phyloP scores from a whole-genome alignment of 176 grass and related monocot species.

The Ananas comosus region DNA sequence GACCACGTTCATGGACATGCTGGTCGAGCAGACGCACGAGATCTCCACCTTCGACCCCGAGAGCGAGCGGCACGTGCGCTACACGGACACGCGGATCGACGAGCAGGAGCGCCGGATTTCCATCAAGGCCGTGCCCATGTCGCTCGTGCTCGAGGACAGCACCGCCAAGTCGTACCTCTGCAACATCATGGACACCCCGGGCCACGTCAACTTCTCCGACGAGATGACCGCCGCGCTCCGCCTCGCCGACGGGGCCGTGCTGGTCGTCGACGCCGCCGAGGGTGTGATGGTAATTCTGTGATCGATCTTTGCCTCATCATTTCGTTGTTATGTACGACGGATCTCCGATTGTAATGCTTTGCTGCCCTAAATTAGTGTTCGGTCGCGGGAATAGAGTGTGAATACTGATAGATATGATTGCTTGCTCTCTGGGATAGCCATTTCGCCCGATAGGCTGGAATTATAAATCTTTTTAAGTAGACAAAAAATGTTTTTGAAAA shows the following conservation, averaged over 20 bases:
- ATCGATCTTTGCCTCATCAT: not conserved
- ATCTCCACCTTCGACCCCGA: slow-evolving; percentile 72
- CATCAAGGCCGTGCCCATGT: slow-evolving; percentile 97
- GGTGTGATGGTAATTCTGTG: slow-evolving; percentile 67
- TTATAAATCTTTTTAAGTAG: no score
- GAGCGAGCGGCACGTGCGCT: slow-evolving; percentile 72
- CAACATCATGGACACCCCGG: slow-evolving; percentile 95
- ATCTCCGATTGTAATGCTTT: no score
- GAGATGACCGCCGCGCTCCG: slow-evolving; percentile 89
- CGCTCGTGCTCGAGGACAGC: slow-evolving; percentile 81
- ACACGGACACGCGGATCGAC: slow-evolving; percentile 84
- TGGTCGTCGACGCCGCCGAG: slow-evolving; percentile 91
- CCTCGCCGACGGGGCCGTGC: slow-evolving; percentile 78
- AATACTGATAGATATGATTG: no score
- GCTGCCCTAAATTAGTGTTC: no score
- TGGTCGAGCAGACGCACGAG: slow-evolving; percentile 96
- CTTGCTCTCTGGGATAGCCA: no score
- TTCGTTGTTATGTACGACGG: no score
- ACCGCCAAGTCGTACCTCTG: slow-evolving; percentile 90
- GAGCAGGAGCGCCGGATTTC: slow-evolving; percentile 95
- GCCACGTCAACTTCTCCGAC: slow-evolving; percentile 96
- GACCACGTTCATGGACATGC: slow-evolving; percentile 98
- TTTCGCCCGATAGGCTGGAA: no score
- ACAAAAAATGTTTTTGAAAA: no score
- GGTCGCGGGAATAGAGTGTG: no score